Conservation (phyloP, 2,329 filamentous ascomycete genomes). For the Lachnellula subtilissima region DNA sequence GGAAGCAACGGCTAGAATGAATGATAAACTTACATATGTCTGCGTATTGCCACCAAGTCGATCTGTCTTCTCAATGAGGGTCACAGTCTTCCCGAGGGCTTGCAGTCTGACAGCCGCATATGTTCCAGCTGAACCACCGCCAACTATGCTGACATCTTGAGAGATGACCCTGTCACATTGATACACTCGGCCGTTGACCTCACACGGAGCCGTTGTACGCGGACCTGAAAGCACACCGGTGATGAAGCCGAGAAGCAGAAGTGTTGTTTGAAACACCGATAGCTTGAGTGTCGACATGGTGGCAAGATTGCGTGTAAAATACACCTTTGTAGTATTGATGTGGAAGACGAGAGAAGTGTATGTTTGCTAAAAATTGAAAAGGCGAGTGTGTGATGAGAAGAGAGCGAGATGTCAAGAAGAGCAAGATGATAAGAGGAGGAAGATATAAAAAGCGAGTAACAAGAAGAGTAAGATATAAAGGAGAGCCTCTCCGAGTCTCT, state of each 20-base stretch:
- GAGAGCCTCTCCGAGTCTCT: too few species aligned
- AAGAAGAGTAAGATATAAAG: too few species aligned
- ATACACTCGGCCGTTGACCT: not conserved
- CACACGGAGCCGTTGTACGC: not conserved
- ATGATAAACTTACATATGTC: not conserved
- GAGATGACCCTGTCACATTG: not conserved
- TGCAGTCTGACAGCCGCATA: conserved; percentile 32
- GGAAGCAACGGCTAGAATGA: not conserved
- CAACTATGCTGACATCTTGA: conserved; percentile 32
- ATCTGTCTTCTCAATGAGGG: conserved; percentile 33
- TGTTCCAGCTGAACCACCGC: conserved; percentile 34
- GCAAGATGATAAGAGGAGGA: too few species aligned
- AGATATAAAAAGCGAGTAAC: too few species aligned
- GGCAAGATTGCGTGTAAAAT: not conserved
- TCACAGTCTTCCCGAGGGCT: conserved; percentile 30
- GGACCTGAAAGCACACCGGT: not conserved
- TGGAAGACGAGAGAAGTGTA: too few species aligned
- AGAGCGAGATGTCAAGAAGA: too few species aligned
- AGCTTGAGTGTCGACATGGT: not conserved
- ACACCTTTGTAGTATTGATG: too few species aligned
- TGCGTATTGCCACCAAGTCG: conserved; percentile 25
- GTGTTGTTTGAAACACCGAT: not conserved
- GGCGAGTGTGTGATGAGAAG: too few species aligned
- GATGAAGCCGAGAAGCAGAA: not conserved
- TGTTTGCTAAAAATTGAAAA: too few species aligned